Evolutionary conservation across 805 yeast species (phyloP).

Genomic region (Candida sphagnicola): DNA sequence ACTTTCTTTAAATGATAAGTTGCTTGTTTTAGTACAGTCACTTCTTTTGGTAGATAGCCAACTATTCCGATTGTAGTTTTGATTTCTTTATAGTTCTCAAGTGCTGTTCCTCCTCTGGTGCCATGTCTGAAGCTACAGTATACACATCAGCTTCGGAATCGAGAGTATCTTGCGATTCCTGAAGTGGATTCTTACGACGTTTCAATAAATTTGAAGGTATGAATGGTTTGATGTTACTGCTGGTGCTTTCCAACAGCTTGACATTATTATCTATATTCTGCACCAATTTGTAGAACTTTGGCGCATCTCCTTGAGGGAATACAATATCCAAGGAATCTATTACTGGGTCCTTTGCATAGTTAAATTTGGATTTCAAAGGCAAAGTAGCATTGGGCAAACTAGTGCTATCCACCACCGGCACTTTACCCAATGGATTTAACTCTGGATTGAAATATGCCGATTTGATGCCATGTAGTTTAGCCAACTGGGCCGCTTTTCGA

Average conservation of each 20-base stretch:
- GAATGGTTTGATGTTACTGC: slow-evolving; percentile 2
- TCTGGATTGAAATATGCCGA: slow-evolving; percentile 65
- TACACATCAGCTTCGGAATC: too few species aligned
- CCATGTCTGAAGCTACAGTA: slow-evolving; percentile 1
- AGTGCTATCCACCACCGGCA: slow-evolving; percentile 33
- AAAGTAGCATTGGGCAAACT: slow-evolving; percentile 24
- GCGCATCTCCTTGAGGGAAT: slow-evolving; percentile 41
- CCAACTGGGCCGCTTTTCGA: slow-evolving; percentile 12
- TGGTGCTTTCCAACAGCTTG: slow-evolving; percentile 1
- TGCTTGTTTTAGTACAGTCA: too few species aligned
- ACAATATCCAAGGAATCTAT: slow-evolving; percentile 23
- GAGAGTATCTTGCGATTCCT: slow-evolving; percentile 1
- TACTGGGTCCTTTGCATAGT: slow-evolving; percentile 25
- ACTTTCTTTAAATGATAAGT: too few species aligned
- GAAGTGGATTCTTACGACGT: slow-evolving; percentile 2
- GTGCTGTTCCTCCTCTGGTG: slow-evolving; percentile 10
- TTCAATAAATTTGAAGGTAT: slow-evolving; percentile 8
- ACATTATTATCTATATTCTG: slow-evolving; percentile 17
- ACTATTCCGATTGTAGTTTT: not conserved
- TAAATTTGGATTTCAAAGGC: slow-evolving; percentile 19
- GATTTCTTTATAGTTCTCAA: slow-evolving; percentile 2
- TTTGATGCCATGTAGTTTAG: slow-evolving; percentile 37
- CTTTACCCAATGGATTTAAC: slow-evolving; percentile 57
- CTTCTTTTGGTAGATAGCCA: too few species aligned
- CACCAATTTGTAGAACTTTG: slow-evolving; percentile 43